Evolutionary conservation across 1,284 basidiomycete species (phyloP).

Genomic region (Boletus smithii): DNA sequence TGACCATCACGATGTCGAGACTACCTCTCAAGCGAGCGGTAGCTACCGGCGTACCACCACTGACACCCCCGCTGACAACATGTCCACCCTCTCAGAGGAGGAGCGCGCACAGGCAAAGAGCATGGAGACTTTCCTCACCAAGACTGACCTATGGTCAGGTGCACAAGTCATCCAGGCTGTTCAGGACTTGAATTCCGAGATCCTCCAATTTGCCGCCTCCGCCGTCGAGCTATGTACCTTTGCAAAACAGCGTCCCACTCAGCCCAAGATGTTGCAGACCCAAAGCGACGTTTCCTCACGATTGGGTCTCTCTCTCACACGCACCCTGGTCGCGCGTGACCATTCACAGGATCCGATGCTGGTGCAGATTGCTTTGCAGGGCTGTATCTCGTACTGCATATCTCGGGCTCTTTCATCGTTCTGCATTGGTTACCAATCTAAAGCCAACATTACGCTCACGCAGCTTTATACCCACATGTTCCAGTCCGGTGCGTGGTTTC

Average conservation of each 20-base stretch:
- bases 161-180: constrained; percentile 72
- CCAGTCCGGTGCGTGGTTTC: constrained; percentile 46
- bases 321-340: constrained; percentile 56
- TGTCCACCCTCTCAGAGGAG: constrained; percentile 41
- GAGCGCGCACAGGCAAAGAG: constrained; percentile 48
- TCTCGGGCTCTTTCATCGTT: constrained; percentile 63
- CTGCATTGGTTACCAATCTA: constrained; percentile 68
- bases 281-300: constrained; percentile 59
- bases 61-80: constrained; percentile 22
- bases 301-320: constrained; percentile 55
- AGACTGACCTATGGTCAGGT: constrained; percentile 70
- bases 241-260: constrained; percentile 35
- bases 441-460: constrained; percentile 60
- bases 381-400: constrained; percentile 61
- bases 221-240: constrained; percentile 60
- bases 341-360: constrained; percentile 71
- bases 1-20: constrained; percentile 21
- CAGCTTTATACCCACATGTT: constrained; percentile 66
- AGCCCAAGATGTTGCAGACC: constrained; percentile 41
- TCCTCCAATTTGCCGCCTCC: constrained; percentile 69
- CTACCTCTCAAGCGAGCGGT: constrained; percentile 14
- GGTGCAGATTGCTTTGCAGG: constrained; percentile 70
- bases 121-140: constrained; percentile 64
- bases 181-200: constrained; percentile 75
- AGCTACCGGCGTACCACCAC: constrained; percentile 10